Evolutionary conservation across 169 alveolate species (phyloP).

Genomic region (Plasmodium falciparum): DNA sequence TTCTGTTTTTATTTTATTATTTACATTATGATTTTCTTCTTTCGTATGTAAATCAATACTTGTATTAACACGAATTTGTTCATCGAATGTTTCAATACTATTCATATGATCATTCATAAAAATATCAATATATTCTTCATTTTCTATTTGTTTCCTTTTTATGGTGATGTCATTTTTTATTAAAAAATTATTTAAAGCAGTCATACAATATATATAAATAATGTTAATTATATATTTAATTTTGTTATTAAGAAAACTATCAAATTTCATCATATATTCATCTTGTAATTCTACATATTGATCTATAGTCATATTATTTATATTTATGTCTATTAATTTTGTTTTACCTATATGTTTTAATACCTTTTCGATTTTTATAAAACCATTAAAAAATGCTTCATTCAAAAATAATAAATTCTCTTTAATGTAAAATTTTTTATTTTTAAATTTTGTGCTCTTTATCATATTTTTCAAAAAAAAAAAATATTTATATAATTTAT

Average conservation of each 20-base stretch:
- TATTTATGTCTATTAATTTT: constrained; percentile 25
- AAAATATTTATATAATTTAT: constrained; percentile 41
- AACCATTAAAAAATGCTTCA: constrained; percentile 16
- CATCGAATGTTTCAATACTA: too few relatives aligned
- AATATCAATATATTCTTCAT: not conserved
- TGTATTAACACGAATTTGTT: too few relatives aligned
- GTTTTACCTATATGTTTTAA: constrained; percentile 11
- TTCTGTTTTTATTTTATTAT: not conserved
- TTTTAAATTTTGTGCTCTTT: constrained; percentile 16
- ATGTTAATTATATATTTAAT: constrained; percentile 17
- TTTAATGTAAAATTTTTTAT: constrained; percentile 31
- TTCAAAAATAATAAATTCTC: constrained; percentile 50
- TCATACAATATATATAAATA: constrained; percentile 28
- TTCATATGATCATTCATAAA: too few relatives aligned
- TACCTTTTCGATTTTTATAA: constrained; percentile 20
- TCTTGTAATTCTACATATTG: constrained; percentile 31
- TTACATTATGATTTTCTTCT: not conserved
- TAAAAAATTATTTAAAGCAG: constrained; percentile 22
- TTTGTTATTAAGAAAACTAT: constrained; percentile 21
- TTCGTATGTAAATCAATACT: too few relatives aligned
- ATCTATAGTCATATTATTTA: constrained; percentile 41
- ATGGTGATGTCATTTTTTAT: constrained; percentile 6
- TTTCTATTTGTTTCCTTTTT: not conserved
- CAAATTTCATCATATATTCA: constrained; percentile 21
- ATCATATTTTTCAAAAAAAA: constrained; percentile 48